These are phyloP conservation scores for Citrus hindsii DNA, from an alignment of 345 rosid species.

Conservation along the genomic window DNA sequence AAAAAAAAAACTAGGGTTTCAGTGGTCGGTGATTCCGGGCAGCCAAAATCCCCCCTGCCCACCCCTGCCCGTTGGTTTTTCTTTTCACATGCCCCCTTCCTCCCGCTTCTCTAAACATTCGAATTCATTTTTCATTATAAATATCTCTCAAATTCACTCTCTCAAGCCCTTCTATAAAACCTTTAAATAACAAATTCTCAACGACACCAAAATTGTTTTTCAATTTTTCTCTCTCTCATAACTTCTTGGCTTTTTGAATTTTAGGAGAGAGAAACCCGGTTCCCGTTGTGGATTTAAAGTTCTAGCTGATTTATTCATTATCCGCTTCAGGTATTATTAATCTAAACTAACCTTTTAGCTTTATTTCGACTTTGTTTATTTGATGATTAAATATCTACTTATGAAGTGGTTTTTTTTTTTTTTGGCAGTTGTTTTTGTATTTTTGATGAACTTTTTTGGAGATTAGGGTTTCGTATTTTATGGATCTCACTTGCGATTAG, in stretches of 20 bases:
- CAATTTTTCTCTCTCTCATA: not conserved
- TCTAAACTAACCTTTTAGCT: not conserved
- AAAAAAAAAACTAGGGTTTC: slow-evolving; percentile 33
- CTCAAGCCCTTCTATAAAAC: not conserved
- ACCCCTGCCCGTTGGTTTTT: slow-evolving; percentile 16
- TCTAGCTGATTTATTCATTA: slow-evolving; percentile 1
- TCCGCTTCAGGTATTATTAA: slow-evolving; percentile 23
- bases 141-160: not conserved
- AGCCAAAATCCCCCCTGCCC: slow-evolving; percentile 17
- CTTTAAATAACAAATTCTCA: not conserved
- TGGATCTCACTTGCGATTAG: not conserved
- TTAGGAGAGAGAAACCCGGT: slow-evolving; percentile 15
- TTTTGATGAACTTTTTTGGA: not conserved
- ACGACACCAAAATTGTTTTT: not conserved
- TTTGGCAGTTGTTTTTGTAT: slow-evolving; percentile 8
- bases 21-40: slow-evolving; percentile 20
- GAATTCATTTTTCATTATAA: slow-evolving; percentile 22
- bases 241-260: not conserved
- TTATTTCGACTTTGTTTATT: not conserved
- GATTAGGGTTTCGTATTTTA: not conserved
- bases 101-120: slow-evolving; percentile 76
- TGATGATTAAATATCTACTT: slow-evolving; percentile 13
- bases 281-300: not conserved
- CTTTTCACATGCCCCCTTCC: slow-evolving; percentile 7
- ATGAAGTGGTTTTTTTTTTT: not conserved